Evolutionary conservation across 768 basidiomycete genomes (phyloP), one percentile per base, ranked within the genome.

Genomic region (Cyclocybe aegerita): DNA sequence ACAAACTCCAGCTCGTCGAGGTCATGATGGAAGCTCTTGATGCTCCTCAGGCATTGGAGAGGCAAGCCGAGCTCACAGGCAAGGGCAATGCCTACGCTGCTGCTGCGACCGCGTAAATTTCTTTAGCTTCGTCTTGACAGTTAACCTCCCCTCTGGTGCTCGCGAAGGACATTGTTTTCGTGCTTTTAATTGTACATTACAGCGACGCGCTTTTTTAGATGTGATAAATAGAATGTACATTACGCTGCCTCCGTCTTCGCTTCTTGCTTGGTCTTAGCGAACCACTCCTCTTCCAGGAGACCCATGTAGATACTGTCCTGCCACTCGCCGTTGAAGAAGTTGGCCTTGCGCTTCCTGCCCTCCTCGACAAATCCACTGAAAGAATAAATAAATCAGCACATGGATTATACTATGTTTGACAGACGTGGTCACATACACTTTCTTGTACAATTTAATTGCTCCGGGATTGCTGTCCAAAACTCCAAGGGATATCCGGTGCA

Each of bases 1-100:
- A 82, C 47, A 80, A 79, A 67, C 83, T 90, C 44, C 88, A 91
- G 60, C 70, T 93, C 32, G 86, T 93, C 11, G 92, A 94, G 68
- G 79, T 94, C 7, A 67, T 85, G 51, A 90, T 94, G 88, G 79
- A 74, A 17, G 77, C 74, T 54, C 67, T 77, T 23, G 92, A 94
- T 64, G 88, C 88, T 0, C 92, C 92, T 3, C 68, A 74, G 33
- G 77, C 80, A 33, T 70, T 92, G 54, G 70, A 77, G 59, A 65
- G 74, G 45, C 80, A 84, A 58, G 74, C 80, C 0, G 82, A 81
- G 66, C 64, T 82, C 50, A 77, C 78, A 50, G 73, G 75, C 17
- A 74, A 78, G 62, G 70, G 74, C 37, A 81, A 81, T 58, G 63
- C 71, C 36, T 81, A 82, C 58, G 60, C 15, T 31, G 39, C 30